These are phyloP conservation scores for Aleurites moluccanus DNA, from an alignment of 441 rosid genomes.

Conservation along the genomic window DNA sequence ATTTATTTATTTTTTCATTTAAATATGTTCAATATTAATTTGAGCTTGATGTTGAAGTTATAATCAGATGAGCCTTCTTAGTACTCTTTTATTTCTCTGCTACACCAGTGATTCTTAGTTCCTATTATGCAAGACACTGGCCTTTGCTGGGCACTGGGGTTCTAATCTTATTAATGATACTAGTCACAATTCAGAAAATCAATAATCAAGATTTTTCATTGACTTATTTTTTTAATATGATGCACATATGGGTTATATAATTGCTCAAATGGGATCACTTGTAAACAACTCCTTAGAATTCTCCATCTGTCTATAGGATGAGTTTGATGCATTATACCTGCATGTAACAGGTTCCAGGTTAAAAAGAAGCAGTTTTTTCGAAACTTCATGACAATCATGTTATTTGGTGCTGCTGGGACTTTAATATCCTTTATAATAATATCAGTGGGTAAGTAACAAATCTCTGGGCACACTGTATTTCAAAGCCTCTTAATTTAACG, in stretches of 20 bases:
- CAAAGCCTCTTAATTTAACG: background rate
- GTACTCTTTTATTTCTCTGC: background rate
- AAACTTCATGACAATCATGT: slow-evolving; percentile 81
- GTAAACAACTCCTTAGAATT: too few relatives aligned
- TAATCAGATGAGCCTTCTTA: background rate
- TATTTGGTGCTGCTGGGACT: slow-evolving; percentile 87
- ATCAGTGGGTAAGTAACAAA: slow-evolving; percentile 51
- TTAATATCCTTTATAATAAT: slow-evolving; percentile 76
- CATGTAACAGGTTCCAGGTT: slow-evolving; percentile 70
- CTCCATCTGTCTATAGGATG: background rate
- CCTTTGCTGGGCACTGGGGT: background rate
- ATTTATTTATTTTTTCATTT: background rate
- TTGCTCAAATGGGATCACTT: background rate
- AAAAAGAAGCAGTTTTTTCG: slow-evolving; percentile 94
- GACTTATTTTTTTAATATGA: background rate
- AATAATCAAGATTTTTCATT: background rate
- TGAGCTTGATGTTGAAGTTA: background rate
- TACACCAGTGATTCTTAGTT: too few relatives aligned
- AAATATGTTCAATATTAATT: background rate
- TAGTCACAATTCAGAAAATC: background rate
- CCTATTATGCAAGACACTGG: too few relatives aligned
- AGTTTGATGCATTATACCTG: slow-evolving; percentile 1
- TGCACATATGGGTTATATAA: background rate
- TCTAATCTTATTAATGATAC: background rate
- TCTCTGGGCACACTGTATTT: background rate